Percentiles rank a stretch among this genome's conserved stretches.
Conservation (phyloP, 2,329 filamentous ascomycete genomes). For the Aspergillus sp. region DNA sequence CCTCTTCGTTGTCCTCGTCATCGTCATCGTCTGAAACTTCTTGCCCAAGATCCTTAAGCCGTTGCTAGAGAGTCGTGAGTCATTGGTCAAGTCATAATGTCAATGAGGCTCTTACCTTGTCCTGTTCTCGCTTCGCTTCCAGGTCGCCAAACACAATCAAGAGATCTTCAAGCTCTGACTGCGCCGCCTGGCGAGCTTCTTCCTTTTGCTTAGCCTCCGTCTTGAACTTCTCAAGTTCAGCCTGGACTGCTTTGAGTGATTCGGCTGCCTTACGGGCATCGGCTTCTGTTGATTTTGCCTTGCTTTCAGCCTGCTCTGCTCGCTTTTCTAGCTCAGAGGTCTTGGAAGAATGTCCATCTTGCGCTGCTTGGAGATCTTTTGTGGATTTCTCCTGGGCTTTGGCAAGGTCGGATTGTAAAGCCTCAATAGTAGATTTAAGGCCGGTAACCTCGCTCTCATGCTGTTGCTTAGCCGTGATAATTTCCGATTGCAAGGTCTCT, state of each 20-base stretch:
- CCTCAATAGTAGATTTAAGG: slow-evolving; percentile 53
- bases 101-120: slow-evolving; percentile 56
- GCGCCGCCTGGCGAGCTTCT: slow-evolving; percentile 58
- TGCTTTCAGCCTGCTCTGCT: slow-evolving; percentile 35
- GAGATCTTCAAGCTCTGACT: slow-evolving; percentile 74
- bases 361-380: slow-evolving; percentile 56
- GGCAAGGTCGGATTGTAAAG: slow-evolving; percentile 45
- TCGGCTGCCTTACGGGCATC: slow-evolving; percentile 38
- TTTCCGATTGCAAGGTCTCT: slow-evolving; percentile 49
- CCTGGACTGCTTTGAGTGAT: slow-evolving; percentile 48
- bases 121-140: slow-evolving; percentile 69
- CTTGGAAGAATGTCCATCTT: slow-evolving; percentile 47
- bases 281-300: slow-evolving; percentile 27
- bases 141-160: slow-evolving; percentile 76
- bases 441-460: slow-evolving; percentile 58
- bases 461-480: slow-evolving; percentile 54
- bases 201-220: slow-evolving; percentile 46
- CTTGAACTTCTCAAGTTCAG: slow-evolving; percentile 27
- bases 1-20: slow-evolving; percentile 55
- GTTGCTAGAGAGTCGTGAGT: slow-evolving; percentile 46
- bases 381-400: slow-evolving; percentile 46
- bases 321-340: slow-evolving; percentile 46
- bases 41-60: slow-evolving; percentile 63
- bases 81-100: not conserved
- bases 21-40: slow-evolving; percentile 73